Conservation (phyloP, 495 filamentous ascomycete species). For the Aspergillus baeticus region DNA sequence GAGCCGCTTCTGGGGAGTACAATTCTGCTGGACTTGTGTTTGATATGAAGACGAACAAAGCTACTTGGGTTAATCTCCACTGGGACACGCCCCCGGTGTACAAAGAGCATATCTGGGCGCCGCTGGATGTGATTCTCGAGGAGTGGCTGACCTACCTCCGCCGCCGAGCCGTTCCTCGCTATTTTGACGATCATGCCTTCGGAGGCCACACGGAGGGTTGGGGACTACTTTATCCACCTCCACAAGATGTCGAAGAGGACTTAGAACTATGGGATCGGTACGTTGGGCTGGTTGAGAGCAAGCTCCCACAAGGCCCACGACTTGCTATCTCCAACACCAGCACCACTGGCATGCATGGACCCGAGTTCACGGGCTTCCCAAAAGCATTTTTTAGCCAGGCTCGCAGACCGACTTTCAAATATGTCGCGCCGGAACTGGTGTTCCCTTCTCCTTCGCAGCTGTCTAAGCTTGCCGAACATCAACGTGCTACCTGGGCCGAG, state of each 20-base stretch:
- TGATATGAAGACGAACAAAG: conserved; percentile 1
- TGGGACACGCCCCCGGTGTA: background rate
- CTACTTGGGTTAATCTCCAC: background rate
- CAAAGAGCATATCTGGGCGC: background rate
- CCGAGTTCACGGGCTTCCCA: background rate
- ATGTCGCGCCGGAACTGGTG: background rate
- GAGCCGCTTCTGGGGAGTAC: background rate
- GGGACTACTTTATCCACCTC: background rate
- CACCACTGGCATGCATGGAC: background rate
- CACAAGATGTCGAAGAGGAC: background rate
- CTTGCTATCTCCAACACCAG: too few species aligned
- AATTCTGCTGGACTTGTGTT: background rate
- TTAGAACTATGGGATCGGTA: background rate
- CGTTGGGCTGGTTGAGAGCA: background rate
- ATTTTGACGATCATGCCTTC: background rate
- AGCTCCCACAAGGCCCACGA: background rate
- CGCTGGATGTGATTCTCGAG: background rate
- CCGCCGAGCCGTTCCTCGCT: background rate
- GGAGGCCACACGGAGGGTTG: background rate
- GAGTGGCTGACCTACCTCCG: background rate
- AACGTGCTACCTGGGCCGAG: background rate
- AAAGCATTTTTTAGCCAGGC: background rate
- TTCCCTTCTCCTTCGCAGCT: background rate
- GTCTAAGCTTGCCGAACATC: background rate
- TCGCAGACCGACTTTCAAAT: background rate